Evolutionary conservation across 208 protist genomes (phyloP), one percentile per base, ranked within the genome.

Genomic region (Leishmania aethiopica): DNA sequence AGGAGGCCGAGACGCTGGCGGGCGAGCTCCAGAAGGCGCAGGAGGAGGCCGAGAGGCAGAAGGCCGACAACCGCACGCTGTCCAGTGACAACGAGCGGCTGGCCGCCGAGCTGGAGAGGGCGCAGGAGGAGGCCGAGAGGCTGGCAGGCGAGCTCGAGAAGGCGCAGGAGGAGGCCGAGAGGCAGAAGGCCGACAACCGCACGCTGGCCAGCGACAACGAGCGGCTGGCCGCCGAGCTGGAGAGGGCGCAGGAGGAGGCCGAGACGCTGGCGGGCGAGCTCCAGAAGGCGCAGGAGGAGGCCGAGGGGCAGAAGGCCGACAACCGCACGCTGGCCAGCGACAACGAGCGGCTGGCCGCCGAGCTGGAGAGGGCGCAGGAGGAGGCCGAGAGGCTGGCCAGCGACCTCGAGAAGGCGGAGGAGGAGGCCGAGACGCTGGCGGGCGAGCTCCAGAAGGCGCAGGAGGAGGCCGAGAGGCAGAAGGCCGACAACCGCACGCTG

Each of bases 301-400:
- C 37, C 6, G 32, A 73, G 15, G n/a, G 42, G 42, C 67, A 25
- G 67, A 2, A 13, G 22, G 67, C n/a, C 10, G 37, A 72, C 40
- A 51, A 28, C 6, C 37, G 47, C 0, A 47, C 3, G 42, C 67
- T 49, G 22, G 37, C 11, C 6, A n/a, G 17, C 67, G 67, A 72
- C 1, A 40, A 13, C 19, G 64, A 73, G 67, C 80, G 35, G 69
- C 60, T 88, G 25, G 81, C 53, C 49, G 77, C 25, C 1, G 80
- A 88, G 70, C 75, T 89, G 40, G 86, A 92, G 69, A 66, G 86
- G 67, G 70, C 82, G 60, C 77, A 83, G 15, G 74, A 51, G 70
- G 85, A 89, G 62, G 77, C 78, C 62, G 78, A 86, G 72, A 22
- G 42, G 32, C 66, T 71, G 4, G 37, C 66, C 13, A 5, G 19